phyloP scores from a whole-genome alignment of 371 early-diverging fungal genomes.

The Lichtheimia hyalospora region DNA sequence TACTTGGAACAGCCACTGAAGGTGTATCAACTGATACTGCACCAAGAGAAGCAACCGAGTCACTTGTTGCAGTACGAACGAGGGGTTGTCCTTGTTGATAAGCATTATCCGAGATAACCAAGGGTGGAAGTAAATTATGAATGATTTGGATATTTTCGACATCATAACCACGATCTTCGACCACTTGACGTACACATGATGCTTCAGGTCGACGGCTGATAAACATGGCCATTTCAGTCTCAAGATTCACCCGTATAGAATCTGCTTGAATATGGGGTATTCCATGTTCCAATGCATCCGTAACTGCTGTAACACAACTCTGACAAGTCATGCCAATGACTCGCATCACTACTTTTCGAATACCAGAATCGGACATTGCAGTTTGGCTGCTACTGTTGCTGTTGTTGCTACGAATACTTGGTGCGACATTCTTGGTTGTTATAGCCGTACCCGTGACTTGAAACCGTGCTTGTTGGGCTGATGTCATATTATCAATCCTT shows the following conservation, averaged over 20 bases:
- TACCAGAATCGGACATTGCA: background rate
- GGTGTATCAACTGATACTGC: slow-evolving; percentile 28
- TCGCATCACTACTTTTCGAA: slow-evolving; percentile 47
- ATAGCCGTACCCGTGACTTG: background rate
- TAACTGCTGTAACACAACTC: slow-evolving; percentile 34
- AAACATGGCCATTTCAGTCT: slow-evolving; percentile 50
- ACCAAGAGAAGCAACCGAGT: slow-evolving; percentile 24
- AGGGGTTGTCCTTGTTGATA: background rate
- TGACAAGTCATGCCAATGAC: slow-evolving; percentile 40
- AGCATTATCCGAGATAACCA: slow-evolving; percentile 10
- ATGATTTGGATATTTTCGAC: slow-evolving; percentile 47
- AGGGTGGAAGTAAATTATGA: slow-evolving; percentile 39
- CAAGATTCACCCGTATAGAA: slow-evolving; percentile 38
- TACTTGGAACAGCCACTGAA: slow-evolving; percentile 25
- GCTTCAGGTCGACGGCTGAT: slow-evolving; percentile 30
- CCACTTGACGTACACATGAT: slow-evolving; percentile 19
- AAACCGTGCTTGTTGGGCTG: background rate
- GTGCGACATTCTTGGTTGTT: too few relatives aligned
- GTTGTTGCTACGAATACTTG: too few relatives aligned
- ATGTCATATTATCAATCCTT: slow-evolving; percentile 11
- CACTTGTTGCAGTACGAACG: background rate
- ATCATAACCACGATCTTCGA: slow-evolving; percentile 39
- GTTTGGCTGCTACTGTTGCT: too few relatives aligned
- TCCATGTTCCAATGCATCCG: slow-evolving; percentile 27
- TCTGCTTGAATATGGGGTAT: slow-evolving; percentile 27